Base-by-base conservation (phyloP, 164 flowering plant genomes). In the Cinnamomum micranthum region DNA sequence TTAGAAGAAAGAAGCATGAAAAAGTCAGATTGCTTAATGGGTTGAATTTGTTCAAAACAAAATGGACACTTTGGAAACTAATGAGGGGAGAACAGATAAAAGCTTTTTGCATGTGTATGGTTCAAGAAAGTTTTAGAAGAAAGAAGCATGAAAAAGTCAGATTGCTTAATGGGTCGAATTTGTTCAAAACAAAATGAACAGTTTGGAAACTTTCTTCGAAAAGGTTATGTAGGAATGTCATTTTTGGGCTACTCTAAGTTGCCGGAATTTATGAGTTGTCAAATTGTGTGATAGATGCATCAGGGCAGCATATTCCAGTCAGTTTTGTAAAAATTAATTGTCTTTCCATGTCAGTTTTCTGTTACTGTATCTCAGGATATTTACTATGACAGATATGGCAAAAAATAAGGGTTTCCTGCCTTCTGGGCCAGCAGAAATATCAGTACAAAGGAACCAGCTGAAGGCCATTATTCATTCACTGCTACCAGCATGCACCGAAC, bases 351-450 rank as follows among this genome's bases (percentile, higher is more conserved):
- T 31, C 47, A 41, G 51, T 65, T 55, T 24, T 22, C 33, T 6
- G 47, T 64, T 64, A 23, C 27, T 64, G 41, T 31, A 15, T 23
- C 17, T 71, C 20, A 14, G 25, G 19, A 14, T 74, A 15, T 74
- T 76, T 51, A 59, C 22, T 71, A 25, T 62, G 78, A 76, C 82
- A 95, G 99, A 92, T 85, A 93, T 93, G 99, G 98, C 91, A 27
- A 87, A 93, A 82, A 95, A 93, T 80, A 93, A 92, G 84, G 99
- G 98, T 73, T 81, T 95, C 60, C 87, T 95, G 79, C 99, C 99
- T 73, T 92, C 94, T 71, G 87, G 88, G 73, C 95, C 96, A 0
- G 92, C 93, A 73, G 97, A 93, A 82, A 88, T 95, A 83, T 84
- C 93, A 12, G 78, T 78, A 65, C 99, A 95, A 71, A 86, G 96